Conservation (phyloP, 805 yeast genomes). For the Suhomyces faveliae region DNA sequence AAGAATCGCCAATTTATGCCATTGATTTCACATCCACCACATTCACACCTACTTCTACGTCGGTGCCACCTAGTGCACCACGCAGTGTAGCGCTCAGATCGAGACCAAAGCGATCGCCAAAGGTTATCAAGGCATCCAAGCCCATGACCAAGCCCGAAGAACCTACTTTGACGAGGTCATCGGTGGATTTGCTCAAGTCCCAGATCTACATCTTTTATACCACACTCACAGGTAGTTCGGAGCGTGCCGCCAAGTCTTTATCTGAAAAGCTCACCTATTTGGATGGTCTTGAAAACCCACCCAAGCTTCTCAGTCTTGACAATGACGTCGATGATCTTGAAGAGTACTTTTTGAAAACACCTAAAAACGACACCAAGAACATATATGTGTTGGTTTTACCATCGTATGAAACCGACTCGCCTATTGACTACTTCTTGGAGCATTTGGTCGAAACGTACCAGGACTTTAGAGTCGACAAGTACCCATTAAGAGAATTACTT, state of each 20-base stretch:
- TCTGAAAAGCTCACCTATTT: constrained; percentile 35
- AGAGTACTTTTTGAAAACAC: constrained; percentile 70
- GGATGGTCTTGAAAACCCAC: constrained; percentile 30
- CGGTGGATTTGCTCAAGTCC: constrained; percentile 46
- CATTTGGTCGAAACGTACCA: constrained; percentile 75
- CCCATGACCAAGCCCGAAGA: constrained; percentile 20
- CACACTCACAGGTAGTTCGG: constrained; percentile 81
- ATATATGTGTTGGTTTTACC: constrained; percentile 78
- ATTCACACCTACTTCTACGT: constrained; percentile 23
- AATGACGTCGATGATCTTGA: constrained; percentile 82
- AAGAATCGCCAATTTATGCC: constrained; percentile 36
- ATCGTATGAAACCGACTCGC: constrained; percentile 90
- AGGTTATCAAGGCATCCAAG: constrained; percentile 40
- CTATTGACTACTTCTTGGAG: constrained; percentile 83
- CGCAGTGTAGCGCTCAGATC: constrained; percentile 15
- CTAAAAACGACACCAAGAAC: constrained; percentile 41
- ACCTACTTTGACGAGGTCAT: constrained; percentile 40
- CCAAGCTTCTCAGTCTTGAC: constrained; percentile 67
- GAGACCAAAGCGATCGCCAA: constrained; percentile 36
- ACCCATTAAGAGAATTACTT: constrained; percentile 63
- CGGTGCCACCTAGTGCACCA: constrained; percentile 19
- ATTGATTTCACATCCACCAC: constrained; percentile 42
- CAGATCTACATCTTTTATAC: constrained; percentile 74
- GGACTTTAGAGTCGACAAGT: constrained; percentile 83
- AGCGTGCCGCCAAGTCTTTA: constrained; percentile 60